These are phyloP conservation scores for Aureobasidium melanogenum DNA, from an alignment of 2,329 filamentous ascomycete genomes.

Conservation along the genomic window DNA sequence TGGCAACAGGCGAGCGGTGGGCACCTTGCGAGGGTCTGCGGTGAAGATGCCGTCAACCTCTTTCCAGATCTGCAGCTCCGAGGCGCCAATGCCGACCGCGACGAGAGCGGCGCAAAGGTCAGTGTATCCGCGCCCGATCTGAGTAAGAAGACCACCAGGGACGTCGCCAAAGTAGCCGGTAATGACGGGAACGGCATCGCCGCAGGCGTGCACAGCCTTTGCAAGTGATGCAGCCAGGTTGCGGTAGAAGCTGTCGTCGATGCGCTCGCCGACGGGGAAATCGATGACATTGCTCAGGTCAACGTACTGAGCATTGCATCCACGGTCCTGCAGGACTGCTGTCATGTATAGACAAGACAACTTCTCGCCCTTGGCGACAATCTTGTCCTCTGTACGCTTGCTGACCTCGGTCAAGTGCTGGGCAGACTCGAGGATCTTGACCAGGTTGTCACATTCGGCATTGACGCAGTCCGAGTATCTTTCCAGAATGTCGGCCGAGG, in stretches of 20 bases:
- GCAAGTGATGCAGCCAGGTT: constrained; percentile 33
- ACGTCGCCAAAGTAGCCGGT: constrained; percentile 95
- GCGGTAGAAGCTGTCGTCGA: constrained; percentile 40
- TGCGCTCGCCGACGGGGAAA: constrained; percentile 37
- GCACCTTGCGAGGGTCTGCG: constrained; percentile 77
- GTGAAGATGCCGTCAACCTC: constrained; percentile 95
- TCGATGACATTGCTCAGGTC: constrained; percentile 78
- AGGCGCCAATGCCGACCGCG: constrained; percentile 76
- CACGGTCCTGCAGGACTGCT: constrained; percentile 67
- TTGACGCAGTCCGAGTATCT: constrained; percentile 59
- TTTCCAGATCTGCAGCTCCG: constrained; percentile 96
- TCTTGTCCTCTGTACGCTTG: constrained; percentile 51
- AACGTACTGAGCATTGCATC: constrained; percentile 79
- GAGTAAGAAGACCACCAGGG: constrained; percentile 80
- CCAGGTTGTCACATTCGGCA: constrained; percentile 69
- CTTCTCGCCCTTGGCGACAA: constrained; percentile 93
- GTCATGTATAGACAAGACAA: constrained; percentile 89
- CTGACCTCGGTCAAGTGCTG: constrained; percentile 48
- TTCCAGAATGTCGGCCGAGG: constrained; percentile 33
- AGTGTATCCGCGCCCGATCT: constrained; percentile 91
- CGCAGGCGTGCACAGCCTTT: constrained; percentile 34
- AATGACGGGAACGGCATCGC: constrained; percentile 38
- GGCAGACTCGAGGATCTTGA: constrained; percentile 61
- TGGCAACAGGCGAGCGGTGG: constrained; percentile 80
- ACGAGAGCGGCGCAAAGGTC: constrained; percentile 90